These are phyloP conservation scores for Pseudocercospora fijiensis DNA, from an alignment of 2,329 filamentous ascomycete genomes.

Conservation along the genomic window DNA sequence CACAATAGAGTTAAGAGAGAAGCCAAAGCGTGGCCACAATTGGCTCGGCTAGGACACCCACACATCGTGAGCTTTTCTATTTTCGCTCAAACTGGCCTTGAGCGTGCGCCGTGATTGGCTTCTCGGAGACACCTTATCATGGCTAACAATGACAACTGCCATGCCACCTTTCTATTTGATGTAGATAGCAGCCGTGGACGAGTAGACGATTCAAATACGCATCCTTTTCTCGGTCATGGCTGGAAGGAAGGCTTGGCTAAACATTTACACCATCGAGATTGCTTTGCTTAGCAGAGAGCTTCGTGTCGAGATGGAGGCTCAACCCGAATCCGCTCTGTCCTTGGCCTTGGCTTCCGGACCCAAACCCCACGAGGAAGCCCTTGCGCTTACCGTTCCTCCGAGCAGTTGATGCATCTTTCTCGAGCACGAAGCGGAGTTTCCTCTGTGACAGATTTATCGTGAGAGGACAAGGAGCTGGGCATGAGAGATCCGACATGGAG, in stretches of 20 bases:
- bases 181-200: neutral
- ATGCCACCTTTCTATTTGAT: neutral
- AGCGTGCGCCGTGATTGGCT: neutral
- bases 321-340: neutral
- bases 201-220: neutral
- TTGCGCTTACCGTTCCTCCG: neutral
- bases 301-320: too few species aligned
- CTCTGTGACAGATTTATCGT: neutral
- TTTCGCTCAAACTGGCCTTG: neutral
- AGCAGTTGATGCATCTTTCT: neutral
- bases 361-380: neutral
- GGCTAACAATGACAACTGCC: neutral
- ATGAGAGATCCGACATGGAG: neutral
- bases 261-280: conserved; percentile 1
- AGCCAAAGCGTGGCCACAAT: neutral
- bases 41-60: neutral
- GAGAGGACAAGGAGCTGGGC: neutral
- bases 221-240: neutral
- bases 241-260: neutral
- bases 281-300: neutral
- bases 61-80: neutral
- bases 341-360: neutral
- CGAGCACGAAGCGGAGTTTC: neutral
- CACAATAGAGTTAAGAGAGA: conserved; percentile 1
- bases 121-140: neutral